Percentiles rank a stretch among this genome's conserved stretches.
These are phyloP conservation scores for Striga asiatica DNA, from an alignment of 257 asterid genomes.

Conservation along the genomic window DNA sequence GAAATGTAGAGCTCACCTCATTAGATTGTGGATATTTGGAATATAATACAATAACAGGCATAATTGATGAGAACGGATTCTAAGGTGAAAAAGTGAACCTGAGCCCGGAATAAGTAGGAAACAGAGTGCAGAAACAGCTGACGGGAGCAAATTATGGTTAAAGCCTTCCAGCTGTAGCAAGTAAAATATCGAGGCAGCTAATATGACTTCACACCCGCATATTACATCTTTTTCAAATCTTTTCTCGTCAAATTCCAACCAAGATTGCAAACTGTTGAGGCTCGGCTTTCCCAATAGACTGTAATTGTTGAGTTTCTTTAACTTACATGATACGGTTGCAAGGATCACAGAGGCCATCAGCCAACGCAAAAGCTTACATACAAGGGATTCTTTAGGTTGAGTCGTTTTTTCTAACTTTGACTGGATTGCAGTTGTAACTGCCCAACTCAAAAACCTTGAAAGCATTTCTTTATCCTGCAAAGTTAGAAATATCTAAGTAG, in stretches of 20 bases:
- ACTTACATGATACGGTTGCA: constrained; percentile 37
- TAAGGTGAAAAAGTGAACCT: constrained; percentile 33
- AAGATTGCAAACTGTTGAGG: constrained; percentile 32
- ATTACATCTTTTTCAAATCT: constrained; percentile 15
- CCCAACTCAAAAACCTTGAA: constrained; percentile 57
- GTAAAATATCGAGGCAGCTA: constrained; percentile 54
- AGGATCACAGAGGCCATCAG: constrained; percentile 69
- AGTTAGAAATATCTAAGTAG: not conserved
- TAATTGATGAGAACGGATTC: not conserved
- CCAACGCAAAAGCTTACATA: constrained; percentile 78
- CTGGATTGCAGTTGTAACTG: constrained; percentile 49
- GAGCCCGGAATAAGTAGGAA: constrained; percentile 43
- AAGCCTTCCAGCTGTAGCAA: constrained; percentile 51
- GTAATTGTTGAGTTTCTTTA: constrained; percentile 17
- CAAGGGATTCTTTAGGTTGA: constrained; percentile 38
- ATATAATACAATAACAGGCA: not conserved
- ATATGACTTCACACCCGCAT: constrained; percentile 26
- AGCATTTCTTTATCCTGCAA: constrained; percentile 54
- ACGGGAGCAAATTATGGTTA: constrained; percentile 42
- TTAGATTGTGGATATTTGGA: not conserved
- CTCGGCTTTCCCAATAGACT: constrained; percentile 25
- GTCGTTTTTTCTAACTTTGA: constrained; percentile 25
- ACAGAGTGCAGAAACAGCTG: constrained; percentile 64
- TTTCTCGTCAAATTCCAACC: constrained; percentile 33
- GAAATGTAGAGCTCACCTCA: not conserved